Conservation (phyloP, 1,139 yeast species). For the Keqinozyma sinolaborantium region DNA sequence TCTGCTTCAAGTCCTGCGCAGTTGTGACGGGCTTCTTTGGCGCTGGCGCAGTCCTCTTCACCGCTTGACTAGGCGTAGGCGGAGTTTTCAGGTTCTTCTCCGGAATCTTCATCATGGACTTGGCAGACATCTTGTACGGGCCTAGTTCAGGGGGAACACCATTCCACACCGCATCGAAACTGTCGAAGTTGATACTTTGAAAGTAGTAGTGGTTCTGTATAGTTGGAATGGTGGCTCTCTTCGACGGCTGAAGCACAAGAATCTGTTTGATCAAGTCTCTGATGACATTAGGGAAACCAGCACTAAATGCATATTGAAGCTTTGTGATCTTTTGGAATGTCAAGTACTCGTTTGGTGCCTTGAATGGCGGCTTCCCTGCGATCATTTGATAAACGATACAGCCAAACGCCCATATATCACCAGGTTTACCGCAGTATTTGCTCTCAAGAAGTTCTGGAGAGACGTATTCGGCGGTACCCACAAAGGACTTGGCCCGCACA, state of each 20-base stretch:
- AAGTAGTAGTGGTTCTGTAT: constrained; percentile 67
- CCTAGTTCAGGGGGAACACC: constrained; percentile 69
- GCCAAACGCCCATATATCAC: constrained; percentile 82
- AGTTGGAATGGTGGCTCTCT: constrained; percentile 33
- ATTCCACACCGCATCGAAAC: constrained; percentile 66
- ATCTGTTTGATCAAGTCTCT: constrained; percentile 46
- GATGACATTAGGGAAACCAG: constrained; percentile 45
- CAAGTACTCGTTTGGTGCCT: constrained; percentile 70
- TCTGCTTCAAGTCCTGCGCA: constrained; percentile 13
- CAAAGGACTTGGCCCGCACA: constrained; percentile 65
- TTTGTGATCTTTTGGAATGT: constrained; percentile 54
- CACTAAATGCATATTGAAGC: constrained; percentile 63
- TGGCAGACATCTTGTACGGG: constrained; percentile 58
- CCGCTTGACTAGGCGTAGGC: constrained; percentile 13
- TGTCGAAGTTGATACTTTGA: constrained; percentile 60
- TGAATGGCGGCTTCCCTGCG: constrained; percentile 77
- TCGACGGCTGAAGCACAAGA: constrained; percentile 42
- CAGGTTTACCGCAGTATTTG: constrained; percentile 70
- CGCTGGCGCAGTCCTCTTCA: constrained; percentile 4
- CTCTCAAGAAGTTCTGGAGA: constrained; percentile 70
- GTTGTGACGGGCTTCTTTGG: constrained; percentile 5
- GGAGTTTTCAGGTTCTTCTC: constrained; percentile 26
- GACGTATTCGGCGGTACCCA: constrained; percentile 82
- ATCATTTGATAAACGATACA: constrained; percentile 74
- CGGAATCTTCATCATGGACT: constrained; percentile 55